Evolutionary conservation across 1,139 yeast genomes (phyloP), one percentile per base, ranked within the genome.

Genomic region (Geotrichum carabidarum): DNA sequence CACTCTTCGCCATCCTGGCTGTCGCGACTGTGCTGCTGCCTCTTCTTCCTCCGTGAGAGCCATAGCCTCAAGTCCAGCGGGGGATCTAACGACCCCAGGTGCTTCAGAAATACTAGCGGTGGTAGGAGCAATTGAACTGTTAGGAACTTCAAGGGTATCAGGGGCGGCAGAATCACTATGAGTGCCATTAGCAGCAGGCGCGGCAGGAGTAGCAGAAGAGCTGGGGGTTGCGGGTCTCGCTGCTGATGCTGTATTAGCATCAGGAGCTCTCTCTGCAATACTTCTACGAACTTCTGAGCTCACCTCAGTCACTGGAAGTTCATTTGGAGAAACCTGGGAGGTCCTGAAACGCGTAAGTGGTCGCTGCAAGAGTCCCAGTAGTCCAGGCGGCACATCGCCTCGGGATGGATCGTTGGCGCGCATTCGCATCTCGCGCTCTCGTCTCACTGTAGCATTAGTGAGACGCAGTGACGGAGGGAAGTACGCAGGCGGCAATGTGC

Each of bases 371-470:
- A 22, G 3, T 22, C 27, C 27, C 27, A 22, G 5, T 5, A 22
- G 27, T 22, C 27, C 27, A 22, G 27, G 27, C 3, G 4, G 27
- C 5, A 22, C 27, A 22, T 7, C 37, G 37, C 37, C 37, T 34
- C n/a, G n/a, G n/a, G n/a, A n/a, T n/a, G n/a, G 15, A 3, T 22
- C 27, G 27, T 34, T 34, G 14, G 42, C 38, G 15, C 50, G 15
- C 5, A 7, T 27, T 4, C 63, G 56, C 44, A 61, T 45, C 8
- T 63, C 57, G 14, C 65, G 58, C 46, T 64, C 68, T 8, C 66
- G 60, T 41, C 65, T 57, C n/a, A 65, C 65, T 6, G 65, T 61
- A 11, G 64, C 60, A 32, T 60, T 63, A 9, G 65, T 65, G 41
- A 65, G 59, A 32, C 53, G 61, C 7, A 64, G 41, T 4, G 60